Evolutionary conservation across 192 early-diverging fungal genomes (phyloP).

Genomic region (Coemansia sp.): DNA sequence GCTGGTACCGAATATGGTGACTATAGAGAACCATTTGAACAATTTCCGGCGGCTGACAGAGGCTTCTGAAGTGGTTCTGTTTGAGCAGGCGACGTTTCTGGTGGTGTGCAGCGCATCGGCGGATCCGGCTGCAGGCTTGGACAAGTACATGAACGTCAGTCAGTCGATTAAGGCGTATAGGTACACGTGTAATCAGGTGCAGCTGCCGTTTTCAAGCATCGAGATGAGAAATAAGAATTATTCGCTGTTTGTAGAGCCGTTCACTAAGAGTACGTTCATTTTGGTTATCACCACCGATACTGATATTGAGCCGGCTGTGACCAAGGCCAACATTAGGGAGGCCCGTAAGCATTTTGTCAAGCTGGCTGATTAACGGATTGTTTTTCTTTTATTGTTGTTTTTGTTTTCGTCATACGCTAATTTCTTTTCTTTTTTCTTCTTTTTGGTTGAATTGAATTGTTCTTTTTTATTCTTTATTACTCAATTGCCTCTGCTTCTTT

Average conservation of each 20-base stretch:
- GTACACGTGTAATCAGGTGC: slow-evolving; percentile 40
- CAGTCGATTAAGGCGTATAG: slow-evolving; percentile 52
- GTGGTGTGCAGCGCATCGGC: slow-evolving; percentile 69
- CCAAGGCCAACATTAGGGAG: slow-evolving; percentile 50
- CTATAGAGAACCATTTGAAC: slow-evolving; percentile 76
- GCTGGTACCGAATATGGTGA: slow-evolving; percentile 89
- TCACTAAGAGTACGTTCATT: slow-evolving; percentile 58
- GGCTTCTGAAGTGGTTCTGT: slow-evolving; percentile 92
- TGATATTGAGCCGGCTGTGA: slow-evolving; percentile 53
- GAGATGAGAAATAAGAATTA: slow-evolving; percentile 74
- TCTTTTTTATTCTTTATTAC: neutral
- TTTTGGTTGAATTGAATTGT: neutral
- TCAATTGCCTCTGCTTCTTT: slow-evolving; percentile 1
- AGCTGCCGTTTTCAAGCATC: slow-evolving; percentile 84
- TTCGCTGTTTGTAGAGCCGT: slow-evolving; percentile 54
- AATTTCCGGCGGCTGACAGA: slow-evolving; percentile 84
- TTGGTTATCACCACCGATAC: slow-evolving; percentile 50
- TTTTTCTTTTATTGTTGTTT: neutral
- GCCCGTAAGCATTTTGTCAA: slow-evolving; percentile 40
- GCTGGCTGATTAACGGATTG: slow-evolving; percentile 12
- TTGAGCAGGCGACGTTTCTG: slow-evolving; percentile 94
- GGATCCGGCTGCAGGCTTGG: neutral
- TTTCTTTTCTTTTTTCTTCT: neutral
- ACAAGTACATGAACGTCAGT: slow-evolving; percentile 42
- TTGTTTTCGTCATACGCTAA: neutral